Evolutionary conservation across 768 basidiomycete species (phyloP), one percentile per base, ranked within the genome.

Genomic region (Ephemerocybe angulata): DNA sequence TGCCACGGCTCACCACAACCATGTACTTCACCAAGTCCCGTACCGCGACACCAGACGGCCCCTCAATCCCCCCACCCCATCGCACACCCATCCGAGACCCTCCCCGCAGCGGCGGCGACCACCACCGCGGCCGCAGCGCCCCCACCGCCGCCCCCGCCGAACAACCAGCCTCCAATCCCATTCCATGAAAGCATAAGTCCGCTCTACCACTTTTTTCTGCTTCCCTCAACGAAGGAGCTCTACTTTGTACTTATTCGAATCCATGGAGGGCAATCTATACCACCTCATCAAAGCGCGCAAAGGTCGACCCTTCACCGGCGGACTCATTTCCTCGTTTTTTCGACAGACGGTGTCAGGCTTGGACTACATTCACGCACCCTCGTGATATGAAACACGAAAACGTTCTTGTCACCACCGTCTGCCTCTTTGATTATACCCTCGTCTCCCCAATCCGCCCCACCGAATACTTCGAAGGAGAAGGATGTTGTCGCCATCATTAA

Each of bases 321-420:
- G 97, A 60, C 87, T 99, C 61, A 88, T 96, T 58, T 90, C 93
- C 22, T 92, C 90, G 63, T 93, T 98, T 62, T 98, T 97, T 69
- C 85, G 82, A 54, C 97, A 99, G 72, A 90, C 95, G 64, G 85
- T 92, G 42, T 76, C 83, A 15, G 97, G 97, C 35, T 82, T 99
- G 31, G 78, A 93, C 65, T 97, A 99, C 70, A 93, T 98, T 60
- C 97, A 99, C 71, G 69, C 77, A 12, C 78, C 97, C 98, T 72
- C 90, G 97, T 47, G 97, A 99, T 70, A 97, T 99, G 93, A 99
- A 99, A 72, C 97, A 97, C 33, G 97, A 99, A 71, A 99, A 99
- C 64, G 88, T 98, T 7, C 84, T 99, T 50, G 97, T 99, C 63
- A 98, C 97, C 17, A 98, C 97, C 1, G 97, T 93, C 13, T 96